Base-by-base conservation (phyloP, 2,329 filamentous ascomycete species). In the Paracorniculantispora psalliotae region DNA sequence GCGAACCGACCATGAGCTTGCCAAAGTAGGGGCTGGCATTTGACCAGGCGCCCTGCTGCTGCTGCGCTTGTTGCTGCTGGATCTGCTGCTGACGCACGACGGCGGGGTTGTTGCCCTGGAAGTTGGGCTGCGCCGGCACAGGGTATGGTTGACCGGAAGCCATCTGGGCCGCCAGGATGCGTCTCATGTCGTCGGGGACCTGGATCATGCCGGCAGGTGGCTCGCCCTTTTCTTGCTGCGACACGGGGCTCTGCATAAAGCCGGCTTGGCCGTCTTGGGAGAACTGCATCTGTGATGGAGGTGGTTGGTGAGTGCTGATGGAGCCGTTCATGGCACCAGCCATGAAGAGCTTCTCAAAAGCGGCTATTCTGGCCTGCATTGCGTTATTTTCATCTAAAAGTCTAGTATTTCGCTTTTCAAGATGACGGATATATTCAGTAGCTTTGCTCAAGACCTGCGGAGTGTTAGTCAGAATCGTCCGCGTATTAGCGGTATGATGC, bases 401-500 rank as follows among this genome's bases (percentile, higher is more conserved):
- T 6, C 89, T 85, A 64, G 86, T 89, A 67, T 96, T 96, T 13
- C 92, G 86, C 76, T 96, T 96, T 73, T 97, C 93, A 1, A 97
- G 77, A 73, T 97, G 92, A 39, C 88, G 85, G 64, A 97, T 97
- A 67, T 97, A 97, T 71, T 97, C 93, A 6, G 93, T 97, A 2
- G 93, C 93, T 73, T 97, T 97, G 64, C 91, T 92, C 46, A 97
- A 77, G 53, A 97, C 82, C 81, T 85, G 63, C 49, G 28, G 8
- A 21, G 17, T 33, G 17, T 46, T 30, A 15, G 54, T 63, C 44
- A 64, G 62, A 15, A 13, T 21, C 21, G 17, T 8, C 30, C 26
- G 25, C 17, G 21, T 39, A 46, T 33, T 25, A 56, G 12, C 7
- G 54, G 8, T 41, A 10, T 46, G 15, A 15, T 17, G 39, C 13